phyloP scores from a whole-genome alignment of 179 eudicot species.

The Vitellaria paradoxa region DNA sequence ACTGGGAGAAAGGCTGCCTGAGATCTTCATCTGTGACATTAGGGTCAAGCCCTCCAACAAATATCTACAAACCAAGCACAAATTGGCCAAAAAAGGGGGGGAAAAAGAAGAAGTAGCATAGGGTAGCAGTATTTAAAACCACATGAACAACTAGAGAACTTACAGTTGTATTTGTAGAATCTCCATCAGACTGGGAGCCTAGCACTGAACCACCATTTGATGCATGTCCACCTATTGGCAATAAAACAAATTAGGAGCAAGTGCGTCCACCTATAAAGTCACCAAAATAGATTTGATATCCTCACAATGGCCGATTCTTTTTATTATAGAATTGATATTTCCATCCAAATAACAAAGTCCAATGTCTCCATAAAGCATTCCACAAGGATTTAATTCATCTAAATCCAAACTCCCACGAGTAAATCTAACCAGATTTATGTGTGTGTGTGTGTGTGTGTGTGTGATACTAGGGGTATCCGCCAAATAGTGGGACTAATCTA shows the following conservation, averaged over 20 bases:
- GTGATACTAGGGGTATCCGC: too few species aligned
- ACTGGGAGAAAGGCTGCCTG: constrained; percentile 82
- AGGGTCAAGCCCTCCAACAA: constrained; percentile 96
- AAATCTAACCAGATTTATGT: too few species aligned
- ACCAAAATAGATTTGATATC: too few species aligned
- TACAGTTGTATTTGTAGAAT: constrained; percentile 88
- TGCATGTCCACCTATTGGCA: constrained; percentile 57
- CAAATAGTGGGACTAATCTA: too few species aligned
- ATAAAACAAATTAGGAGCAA: background rate
- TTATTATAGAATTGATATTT: background rate
- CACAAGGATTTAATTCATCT: background rate
- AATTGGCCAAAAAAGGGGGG: constrained; percentile 7
- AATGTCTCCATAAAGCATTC: background rate
- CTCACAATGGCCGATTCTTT: background rate
- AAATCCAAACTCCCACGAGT: too few species aligned
- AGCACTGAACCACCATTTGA: constrained; percentile 61
- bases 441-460: too few species aligned
- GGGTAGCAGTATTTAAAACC: background rate
- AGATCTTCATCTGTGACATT: constrained; percentile 87
- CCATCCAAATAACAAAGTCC: background rate
- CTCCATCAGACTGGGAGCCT: constrained; percentile 81
- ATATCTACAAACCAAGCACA: constrained; percentile 50
- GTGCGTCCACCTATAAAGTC: too few species aligned
- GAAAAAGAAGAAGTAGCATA: background rate
- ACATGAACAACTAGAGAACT: constrained; percentile 25